Evolutionary conservation across 371 early-diverging fungal genomes (phyloP), one percentile per base, ranked within the genome.

Genomic region (Lichtheimia ramosa): DNA sequence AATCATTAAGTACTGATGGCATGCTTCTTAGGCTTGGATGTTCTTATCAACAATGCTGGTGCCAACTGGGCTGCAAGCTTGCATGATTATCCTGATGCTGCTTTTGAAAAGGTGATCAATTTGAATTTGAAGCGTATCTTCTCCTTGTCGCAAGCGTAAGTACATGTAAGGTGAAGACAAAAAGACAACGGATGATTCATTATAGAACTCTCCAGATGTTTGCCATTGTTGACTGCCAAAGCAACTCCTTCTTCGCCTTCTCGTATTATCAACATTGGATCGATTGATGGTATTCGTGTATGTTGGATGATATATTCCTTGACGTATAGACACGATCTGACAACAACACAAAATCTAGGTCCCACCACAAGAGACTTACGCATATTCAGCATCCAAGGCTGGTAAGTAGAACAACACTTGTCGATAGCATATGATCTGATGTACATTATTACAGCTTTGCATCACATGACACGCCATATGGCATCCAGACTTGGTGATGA

Each of bases 11-110:
- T 34, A 34, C 34, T 34, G n/a, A n/a, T n/a, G n/a, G n/a, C 5
- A 5, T 34, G 14, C 14, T 2, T n/a, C n/a, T 4, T 67, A 75
- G 92, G 90, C 64, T 74, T 96, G 56, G 82, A 95, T 66, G 81
- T 95, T 12, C 79, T 96, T 15, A 81, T 96, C 41, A 95, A 96
- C 70, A 95, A 94, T 66, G 84, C 90, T 15, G 92, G 95, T 23
- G 90, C 90, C 23, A 91, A 85, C 34, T 88, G 88, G 83, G 83
- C 77, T 39, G 82, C 73, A 20, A 34, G 74, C 8, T 53, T 90
- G 6, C 83, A 81, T 12, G 66, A 58, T 16, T 91, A 86, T 54
- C 86, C 90, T 0, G 89, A 91, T 52, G 58, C 54, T 1, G 88
- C 88, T 7, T 91, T 86, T 66, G 74, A 80, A 56, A 92, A 90